phyloP scores from a whole-genome alignment of 768 basidiomycete genomes.

The Tulasnella sp. region DNA sequence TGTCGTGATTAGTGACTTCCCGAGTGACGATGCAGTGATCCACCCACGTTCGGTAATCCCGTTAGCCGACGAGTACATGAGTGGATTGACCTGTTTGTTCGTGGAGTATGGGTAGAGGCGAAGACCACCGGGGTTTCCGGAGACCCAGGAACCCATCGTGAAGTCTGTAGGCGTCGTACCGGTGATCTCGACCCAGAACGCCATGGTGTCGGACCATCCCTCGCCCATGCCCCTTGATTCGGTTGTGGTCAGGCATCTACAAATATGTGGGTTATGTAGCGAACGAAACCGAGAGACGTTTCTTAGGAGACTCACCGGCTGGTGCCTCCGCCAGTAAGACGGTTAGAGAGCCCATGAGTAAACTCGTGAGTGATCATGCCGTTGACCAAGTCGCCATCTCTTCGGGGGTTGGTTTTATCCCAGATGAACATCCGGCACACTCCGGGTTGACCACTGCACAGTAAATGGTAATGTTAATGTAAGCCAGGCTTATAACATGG shows the following conservation, averaged over 20 bases:
- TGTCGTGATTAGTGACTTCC: neutral
- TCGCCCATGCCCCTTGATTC: constrained; percentile 61
- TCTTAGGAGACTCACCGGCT: no score
- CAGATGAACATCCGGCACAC: neutral
- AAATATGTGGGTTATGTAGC: no score
- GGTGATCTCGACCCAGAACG: constrained; percentile 31
- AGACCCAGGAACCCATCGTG: constrained; percentile 34
- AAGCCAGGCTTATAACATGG: neutral
- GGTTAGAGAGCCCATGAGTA: constrained; percentile 36
- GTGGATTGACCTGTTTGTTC: constrained; percentile 35
- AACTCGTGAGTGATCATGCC: neutral
- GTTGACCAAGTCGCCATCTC: neutral
- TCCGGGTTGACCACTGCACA: neutral
- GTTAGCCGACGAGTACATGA: constrained; percentile 32
- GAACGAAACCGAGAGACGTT: no score
- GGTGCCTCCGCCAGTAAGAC: no score
- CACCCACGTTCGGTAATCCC: constrained; percentile 23
- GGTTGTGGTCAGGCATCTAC: constrained; percentile 46
- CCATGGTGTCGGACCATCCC: constrained; percentile 44
- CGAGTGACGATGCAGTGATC: neutral
- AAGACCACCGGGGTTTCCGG: constrained; percentile 39
- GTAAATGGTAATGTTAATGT: neutral
- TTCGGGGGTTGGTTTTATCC: no score
- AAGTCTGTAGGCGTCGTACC: constrained; percentile 28
- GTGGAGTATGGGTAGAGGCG: constrained; percentile 49